phyloP scores from a whole-genome alignment of 306 rosid genomes.

The Senna siamea region DNA sequence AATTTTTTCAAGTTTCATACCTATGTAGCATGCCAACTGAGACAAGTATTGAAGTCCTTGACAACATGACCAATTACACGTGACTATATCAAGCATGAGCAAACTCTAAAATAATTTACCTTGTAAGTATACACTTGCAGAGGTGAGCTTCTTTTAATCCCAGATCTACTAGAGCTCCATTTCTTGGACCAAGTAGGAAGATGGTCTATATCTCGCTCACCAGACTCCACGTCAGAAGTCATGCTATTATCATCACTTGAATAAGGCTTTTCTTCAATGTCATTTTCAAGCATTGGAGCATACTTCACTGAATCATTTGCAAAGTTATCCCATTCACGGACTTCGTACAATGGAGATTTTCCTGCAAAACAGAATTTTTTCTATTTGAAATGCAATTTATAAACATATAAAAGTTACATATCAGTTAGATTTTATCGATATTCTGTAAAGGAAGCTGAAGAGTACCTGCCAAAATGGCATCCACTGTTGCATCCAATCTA shows the following conservation, averaged over 20 bases:
- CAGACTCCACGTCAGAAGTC: slow-evolving; percentile 54
- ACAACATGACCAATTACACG: slow-evolving; percentile 23
- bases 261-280: slow-evolving; percentile 41
- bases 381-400: slow-evolving; percentile 31
- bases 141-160: slow-evolving; percentile 62
- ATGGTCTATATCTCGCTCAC: slow-evolving; percentile 49
- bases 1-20: slow-evolving; percentile 25
- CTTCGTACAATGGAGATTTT: slow-evolving; percentile 79
- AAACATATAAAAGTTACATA: slow-evolving; percentile 16
- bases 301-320: slow-evolving; percentile 52
- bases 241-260: slow-evolving; percentile 39
- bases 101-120: slow-evolving; percentile 53
- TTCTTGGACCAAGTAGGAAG: slow-evolving; percentile 50
- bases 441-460: slow-evolving; percentile 21
- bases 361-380: slow-evolving; percentile 50
- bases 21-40: slow-evolving; percentile 22
- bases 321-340: slow-evolving; percentile 69
- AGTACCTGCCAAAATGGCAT: slow-evolving; percentile 91
- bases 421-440: slow-evolving; percentile 22
- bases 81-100: slow-evolving; percentile 18
- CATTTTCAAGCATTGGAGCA: slow-evolving; percentile 52
- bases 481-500: slow-evolving; percentile 95
- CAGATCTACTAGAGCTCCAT: slow-evolving; percentile 49
- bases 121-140: slow-evolving; percentile 77
- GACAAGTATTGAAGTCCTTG: slow-evolving; percentile 26